Evolutionary conservation across 1,139 yeast species (phyloP).

Genomic region (Candida sanyaensis): DNA sequence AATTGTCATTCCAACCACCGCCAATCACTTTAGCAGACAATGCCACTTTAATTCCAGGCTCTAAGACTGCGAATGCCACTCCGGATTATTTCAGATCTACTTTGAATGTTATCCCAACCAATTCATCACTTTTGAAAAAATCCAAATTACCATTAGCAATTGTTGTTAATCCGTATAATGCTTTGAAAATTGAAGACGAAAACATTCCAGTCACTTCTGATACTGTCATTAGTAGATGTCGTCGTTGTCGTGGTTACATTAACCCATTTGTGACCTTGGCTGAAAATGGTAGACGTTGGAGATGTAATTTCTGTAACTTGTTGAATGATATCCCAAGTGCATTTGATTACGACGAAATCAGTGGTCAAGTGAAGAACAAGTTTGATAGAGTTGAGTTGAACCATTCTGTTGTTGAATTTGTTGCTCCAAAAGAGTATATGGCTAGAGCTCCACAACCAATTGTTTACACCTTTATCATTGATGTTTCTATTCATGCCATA

Average conservation of each 20-base stretch:
- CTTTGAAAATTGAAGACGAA: constrained; percentile 69
- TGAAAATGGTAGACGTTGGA: constrained; percentile 86
- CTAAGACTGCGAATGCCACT: constrained; percentile 64
- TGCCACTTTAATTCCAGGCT: constrained; percentile 58
- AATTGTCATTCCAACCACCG: constrained; percentile 88
- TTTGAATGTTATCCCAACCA: constrained; percentile 82
- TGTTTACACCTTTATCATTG: constrained; percentile 83
- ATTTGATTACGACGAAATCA: constrained; percentile 68
- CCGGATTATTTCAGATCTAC: constrained; percentile 85
- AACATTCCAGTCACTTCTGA: constrained; percentile 78
- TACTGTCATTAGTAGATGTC: constrained; percentile 84
- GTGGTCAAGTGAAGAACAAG: constrained; percentile 61
- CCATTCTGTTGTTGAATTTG: constrained; percentile 84
- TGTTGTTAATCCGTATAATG: constrained; percentile 82
- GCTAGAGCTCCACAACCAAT: constrained; percentile 96
- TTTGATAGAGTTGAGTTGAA: constrained; percentile 81
- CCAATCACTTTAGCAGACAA: constrained; percentile 77
- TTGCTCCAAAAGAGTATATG: constrained; percentile 94
- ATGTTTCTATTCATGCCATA: constrained; percentile 80
- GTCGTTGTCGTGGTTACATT: constrained; percentile 94
- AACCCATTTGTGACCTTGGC: constrained; percentile 84
- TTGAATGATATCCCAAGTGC: constrained; percentile 87
- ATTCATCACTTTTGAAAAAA: constrained; percentile 72
- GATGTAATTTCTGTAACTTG: constrained; percentile 91
- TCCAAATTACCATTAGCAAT: constrained; percentile 90